Conservation (phyloP, 176 grass and related monocot genomes). For the Aegilops umbellulata region DNA sequence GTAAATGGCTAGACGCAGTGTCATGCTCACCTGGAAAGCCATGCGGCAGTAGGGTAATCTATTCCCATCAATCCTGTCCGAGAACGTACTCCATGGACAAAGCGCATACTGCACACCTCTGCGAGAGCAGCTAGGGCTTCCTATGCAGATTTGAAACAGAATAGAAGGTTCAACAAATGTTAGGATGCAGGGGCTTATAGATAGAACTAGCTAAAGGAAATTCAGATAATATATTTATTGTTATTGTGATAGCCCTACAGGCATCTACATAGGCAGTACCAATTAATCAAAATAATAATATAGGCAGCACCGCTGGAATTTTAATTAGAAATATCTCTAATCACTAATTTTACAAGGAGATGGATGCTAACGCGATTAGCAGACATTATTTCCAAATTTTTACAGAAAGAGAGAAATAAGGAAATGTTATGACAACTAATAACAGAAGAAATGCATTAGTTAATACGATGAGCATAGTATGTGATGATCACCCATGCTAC, state of each 20-base stretch:
- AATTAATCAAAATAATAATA: neutral
- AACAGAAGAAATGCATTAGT: neutral
- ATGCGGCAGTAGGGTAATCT: constrained; percentile 82
- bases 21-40: constrained; percentile 69
- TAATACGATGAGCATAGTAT: neutral
- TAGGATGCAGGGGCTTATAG: neutral
- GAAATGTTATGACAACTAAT: neutral
- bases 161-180: constrained; percentile 10
- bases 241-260: neutral
- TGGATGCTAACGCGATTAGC: neutral
- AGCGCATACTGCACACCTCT: constrained; percentile 89
- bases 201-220: neutral
- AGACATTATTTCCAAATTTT: neutral
- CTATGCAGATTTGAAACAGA: constrained; percentile 44
- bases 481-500: neutral
- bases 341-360: neutral
- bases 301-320: neutral
- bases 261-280: neutral
- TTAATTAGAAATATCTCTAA: neutral
- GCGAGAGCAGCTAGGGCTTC: constrained; percentile 75
- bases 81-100: constrained; percentile 79
- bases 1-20: neutral
- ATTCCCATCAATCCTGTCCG: constrained; percentile 90
- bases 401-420: constrained; percentile 6
- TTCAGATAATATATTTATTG: constrained; percentile 7